These are phyloP conservation scores for Podospora tetraspora DNA, from an alignment of 495 filamentous ascomycete species.

Conservation along the genomic window DNA sequence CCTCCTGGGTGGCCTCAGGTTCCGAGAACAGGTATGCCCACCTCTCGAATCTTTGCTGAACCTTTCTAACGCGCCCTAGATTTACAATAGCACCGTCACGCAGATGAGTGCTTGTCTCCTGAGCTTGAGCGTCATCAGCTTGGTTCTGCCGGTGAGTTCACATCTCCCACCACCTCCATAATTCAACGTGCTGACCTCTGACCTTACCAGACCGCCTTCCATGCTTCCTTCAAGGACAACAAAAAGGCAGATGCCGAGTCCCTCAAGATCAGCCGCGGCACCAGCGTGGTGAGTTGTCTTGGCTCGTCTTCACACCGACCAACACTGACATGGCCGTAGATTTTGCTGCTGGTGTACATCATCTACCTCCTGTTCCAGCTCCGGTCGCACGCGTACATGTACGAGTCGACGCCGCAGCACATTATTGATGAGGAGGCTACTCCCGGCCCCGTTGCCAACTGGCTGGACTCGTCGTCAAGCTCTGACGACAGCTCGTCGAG, in stretches of 20 bases:
- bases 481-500: constrained; percentile 49
- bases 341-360: constrained; percentile 76
- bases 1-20: constrained; percentile 77
- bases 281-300: constrained; percentile 63
- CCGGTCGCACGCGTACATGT: constrained; percentile 87
- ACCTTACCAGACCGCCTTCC: constrained; percentile 70
- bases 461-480: constrained; percentile 65
- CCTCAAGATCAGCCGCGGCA: constrained; percentile 80
- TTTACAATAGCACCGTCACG: constrained; percentile 91
- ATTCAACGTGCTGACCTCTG: no score
- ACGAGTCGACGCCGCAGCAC: constrained; percentile 81
- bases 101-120: constrained; percentile 93
- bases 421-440: constrained; percentile 85
- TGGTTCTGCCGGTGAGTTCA: constrained; percentile 61
- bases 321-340: constrained; percentile 32
- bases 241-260: constrained; percentile 60
- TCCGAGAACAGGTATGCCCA: constrained; percentile 65
- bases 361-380: constrained; percentile 87
- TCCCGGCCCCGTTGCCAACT: constrained; percentile 75
- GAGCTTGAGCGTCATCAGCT: constrained; percentile 80
- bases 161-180: not conserved
- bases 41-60: not conserved
- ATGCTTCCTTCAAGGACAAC: constrained; percentile 71
- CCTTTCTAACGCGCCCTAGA: constrained; percentile 42
- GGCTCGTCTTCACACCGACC: not conserved